These are phyloP conservation scores for Halteria grandinella DNA, from an alignment of 73 alveolate genomes.

Conservation along the genomic window DNA sequence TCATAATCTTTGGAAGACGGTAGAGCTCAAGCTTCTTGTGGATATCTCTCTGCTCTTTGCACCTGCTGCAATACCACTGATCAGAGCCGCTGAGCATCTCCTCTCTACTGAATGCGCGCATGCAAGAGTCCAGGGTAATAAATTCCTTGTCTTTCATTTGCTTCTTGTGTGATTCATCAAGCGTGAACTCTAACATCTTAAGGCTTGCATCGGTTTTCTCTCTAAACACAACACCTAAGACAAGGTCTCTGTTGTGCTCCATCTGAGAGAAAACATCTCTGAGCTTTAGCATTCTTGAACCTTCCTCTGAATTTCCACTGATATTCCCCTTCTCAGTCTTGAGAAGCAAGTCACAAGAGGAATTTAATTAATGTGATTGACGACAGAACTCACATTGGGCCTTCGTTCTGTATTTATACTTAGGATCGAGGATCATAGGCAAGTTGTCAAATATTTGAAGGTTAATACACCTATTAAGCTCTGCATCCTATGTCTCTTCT, in stretches of 20 bases:
- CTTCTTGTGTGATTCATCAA: constrained; percentile 12
- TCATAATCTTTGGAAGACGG: constrained; percentile 85
- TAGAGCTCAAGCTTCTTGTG: constrained; percentile 82
- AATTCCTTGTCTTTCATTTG: constrained; percentile 15
- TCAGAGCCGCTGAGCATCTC: constrained; percentile 82
- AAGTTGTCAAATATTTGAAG: constrained; percentile 24
- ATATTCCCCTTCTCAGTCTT: not conserved
- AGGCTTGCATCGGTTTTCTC: constrained; percentile 25
- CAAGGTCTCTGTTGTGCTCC: constrained; percentile 30
- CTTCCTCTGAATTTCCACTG: constrained; percentile 31
- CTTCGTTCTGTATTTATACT: not conserved
- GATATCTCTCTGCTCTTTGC: constrained; percentile 86
- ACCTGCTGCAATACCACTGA: constrained; percentile 92
- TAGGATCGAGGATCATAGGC: constrained; percentile 13
- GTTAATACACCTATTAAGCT: constrained; percentile 2
- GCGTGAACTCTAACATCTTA: constrained; percentile 2
- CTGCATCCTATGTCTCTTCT: not conserved
- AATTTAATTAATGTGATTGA: not conserved
- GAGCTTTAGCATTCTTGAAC: constrained; percentile 2
- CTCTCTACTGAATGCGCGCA: constrained; percentile 51
- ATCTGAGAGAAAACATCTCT: constrained; percentile 9
- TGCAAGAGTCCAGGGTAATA: constrained; percentile 30
- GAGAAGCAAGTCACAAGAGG: not conserved
- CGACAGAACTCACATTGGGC: constrained; percentile 50
- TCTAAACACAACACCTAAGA: constrained; percentile 21